These are phyloP conservation scores for Trapa incisa DNA, from an alignment of 345 rosid genomes.

Conservation along the genomic window DNA sequence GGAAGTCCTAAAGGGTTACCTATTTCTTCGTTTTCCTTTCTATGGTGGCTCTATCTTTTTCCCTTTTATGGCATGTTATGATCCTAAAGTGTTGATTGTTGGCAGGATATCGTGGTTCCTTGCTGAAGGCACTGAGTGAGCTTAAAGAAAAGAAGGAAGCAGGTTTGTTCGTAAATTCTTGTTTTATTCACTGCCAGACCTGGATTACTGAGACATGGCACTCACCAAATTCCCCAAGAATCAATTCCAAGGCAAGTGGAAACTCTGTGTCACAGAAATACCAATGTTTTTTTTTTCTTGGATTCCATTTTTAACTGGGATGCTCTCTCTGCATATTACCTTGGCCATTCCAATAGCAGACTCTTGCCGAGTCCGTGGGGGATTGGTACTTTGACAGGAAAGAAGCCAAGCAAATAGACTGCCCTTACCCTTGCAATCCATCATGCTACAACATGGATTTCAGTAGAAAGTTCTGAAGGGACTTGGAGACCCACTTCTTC, in stretches of 20 bases:
- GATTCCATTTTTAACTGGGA: not conserved
- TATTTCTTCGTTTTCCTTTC: not conserved
- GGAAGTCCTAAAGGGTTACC: conserved; percentile 50
- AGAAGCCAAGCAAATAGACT: conserved; percentile 55
- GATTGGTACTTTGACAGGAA: conserved; percentile 52
- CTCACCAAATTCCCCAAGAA: conserved; percentile 50
- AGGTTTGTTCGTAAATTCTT: conserved; percentile 76
- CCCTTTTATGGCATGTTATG: not conserved
- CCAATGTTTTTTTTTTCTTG: not conserved
- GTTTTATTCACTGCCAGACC: conserved; percentile 77
- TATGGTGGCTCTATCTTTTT: not conserved
- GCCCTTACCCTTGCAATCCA: conserved; percentile 86
- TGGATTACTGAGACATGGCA: conserved; percentile 56
- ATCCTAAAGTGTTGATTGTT: not conserved
- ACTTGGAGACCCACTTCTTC: not conserved
- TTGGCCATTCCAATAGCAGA: conserved; percentile 28
- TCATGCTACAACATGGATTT: conserved; percentile 51
- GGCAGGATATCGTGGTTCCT: conserved; percentile 40
- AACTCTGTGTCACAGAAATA: not conserved
- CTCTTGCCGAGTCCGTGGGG: conserved; percentile 73
- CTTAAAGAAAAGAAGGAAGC: conserved; percentile 32
- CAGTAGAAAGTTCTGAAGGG: not conserved
- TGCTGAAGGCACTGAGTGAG: conserved; percentile 22
- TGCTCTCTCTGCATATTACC: not conserved
- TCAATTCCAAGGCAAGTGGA: conserved; percentile 43